Conservation (phyloP, 352 stramenopile species). For the Thraustochytrium striatum region DNA sequence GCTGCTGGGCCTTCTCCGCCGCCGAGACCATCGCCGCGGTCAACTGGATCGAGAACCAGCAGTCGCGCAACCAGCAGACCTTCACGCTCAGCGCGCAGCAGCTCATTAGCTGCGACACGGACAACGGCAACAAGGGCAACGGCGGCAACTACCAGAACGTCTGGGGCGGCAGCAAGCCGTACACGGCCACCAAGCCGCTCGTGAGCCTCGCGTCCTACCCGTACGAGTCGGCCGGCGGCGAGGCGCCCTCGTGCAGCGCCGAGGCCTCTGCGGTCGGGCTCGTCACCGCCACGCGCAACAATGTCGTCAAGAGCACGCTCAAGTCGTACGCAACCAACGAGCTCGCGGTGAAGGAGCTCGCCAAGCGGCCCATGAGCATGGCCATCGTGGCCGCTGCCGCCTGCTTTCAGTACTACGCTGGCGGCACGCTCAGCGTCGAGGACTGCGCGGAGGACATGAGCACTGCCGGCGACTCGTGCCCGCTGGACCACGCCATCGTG, state of each 20-base stretch:
- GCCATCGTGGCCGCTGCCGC: constrained; percentile 61
- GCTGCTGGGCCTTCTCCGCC: constrained; percentile 60
- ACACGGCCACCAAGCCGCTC: constrained; percentile 56
- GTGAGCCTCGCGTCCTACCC: constrained; percentile 15
- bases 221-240: constrained; percentile 51
- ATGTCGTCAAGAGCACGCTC: not conserved
- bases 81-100: constrained; percentile 64
- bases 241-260: constrained; percentile 50
- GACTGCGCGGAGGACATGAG: constrained; percentile 53
- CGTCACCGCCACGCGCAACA: not conserved
- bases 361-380: constrained; percentile 60
- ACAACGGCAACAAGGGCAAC: constrained; percentile 56
- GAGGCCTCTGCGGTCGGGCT: not conserved
- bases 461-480: not conserved
- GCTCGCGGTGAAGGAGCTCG: constrained; percentile 58
- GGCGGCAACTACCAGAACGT: constrained; percentile 64
- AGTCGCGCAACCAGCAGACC: constrained; percentile 33
- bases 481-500: constrained; percentile 61
- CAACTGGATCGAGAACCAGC: constrained; percentile 52
- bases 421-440: constrained; percentile 60
- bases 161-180: constrained; percentile 57
- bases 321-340: constrained; percentile 50
- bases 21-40: constrained; percentile 53
- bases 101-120: constrained; percentile 66
- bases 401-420: constrained; percentile 66